Conservation (phyloP, 1,139 yeast species). For the Scheffersomyces parashehatae region DNA sequence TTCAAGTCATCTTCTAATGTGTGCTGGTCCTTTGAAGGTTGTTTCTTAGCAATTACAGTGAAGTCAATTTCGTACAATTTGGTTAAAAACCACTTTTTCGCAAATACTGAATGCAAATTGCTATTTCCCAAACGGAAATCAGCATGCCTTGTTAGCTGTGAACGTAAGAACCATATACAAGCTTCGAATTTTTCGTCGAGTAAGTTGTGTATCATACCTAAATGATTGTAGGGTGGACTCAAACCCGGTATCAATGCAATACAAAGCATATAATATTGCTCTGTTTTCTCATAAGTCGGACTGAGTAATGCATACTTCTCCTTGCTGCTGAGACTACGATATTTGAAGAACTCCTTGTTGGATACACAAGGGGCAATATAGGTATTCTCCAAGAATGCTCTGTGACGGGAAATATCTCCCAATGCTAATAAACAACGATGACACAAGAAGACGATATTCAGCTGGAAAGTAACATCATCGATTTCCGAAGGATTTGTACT, state of each 20-base stretch:
- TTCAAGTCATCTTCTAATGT: slow-evolving; percentile 19
- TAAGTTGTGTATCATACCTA: slow-evolving; percentile 55
- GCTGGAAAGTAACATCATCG: slow-evolving; percentile 26
- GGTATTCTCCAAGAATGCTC: slow-evolving; percentile 44
- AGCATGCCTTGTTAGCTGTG: slow-evolving; percentile 54
- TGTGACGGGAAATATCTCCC: slow-evolving; percentile 63
- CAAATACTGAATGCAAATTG: slow-evolving; percentile 36
- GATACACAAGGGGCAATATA: slow-evolving; percentile 40
- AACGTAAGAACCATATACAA: slow-evolving; percentile 54
- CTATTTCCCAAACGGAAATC: slow-evolving; percentile 44
- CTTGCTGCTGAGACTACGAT: slow-evolving; percentile 36
- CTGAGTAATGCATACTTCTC: slow-evolving; percentile 22
- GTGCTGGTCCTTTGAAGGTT: slow-evolving; percentile 5
- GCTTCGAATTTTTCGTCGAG: slow-evolving; percentile 36
- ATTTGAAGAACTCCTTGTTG: slow-evolving; percentile 33
- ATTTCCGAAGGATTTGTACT: slow-evolving; percentile 15
- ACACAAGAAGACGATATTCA: slow-evolving; percentile 47
- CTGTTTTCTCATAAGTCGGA: slow-evolving; percentile 32
- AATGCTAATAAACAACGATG: slow-evolving; percentile 57
- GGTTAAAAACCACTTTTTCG: slow-evolving; percentile 32
- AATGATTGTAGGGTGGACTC: slow-evolving; percentile 67
- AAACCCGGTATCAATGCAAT: slow-evolving; percentile 60
- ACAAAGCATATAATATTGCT: slow-evolving; percentile 52
- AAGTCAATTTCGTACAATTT: slow-evolving; percentile 17
- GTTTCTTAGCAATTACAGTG: slow-evolving; percentile 1